Conservation (phyloP, 176 grass and related monocot genomes). For the Rhipidocladum racemiflorum region DNA sequence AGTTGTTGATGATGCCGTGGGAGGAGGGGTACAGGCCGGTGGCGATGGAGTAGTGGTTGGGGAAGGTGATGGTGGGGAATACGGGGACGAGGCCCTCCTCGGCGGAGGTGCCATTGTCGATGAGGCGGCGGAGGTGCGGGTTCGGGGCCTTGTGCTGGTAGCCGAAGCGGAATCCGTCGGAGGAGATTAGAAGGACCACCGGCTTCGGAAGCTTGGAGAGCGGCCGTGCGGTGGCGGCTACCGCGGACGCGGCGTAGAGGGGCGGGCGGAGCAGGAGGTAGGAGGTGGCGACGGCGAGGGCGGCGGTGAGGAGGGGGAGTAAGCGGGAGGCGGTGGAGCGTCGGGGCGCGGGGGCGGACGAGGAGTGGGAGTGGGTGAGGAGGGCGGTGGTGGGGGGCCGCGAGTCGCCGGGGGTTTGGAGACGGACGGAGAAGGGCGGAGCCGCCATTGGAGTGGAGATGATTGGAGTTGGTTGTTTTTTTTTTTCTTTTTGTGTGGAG, state of each 20-base stretch:
- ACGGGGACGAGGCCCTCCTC: slow-evolving; percentile 64
- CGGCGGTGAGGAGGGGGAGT: slow-evolving; percentile 28
- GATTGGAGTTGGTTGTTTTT: no score
- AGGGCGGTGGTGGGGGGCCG: background rate
- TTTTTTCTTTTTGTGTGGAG: no score
- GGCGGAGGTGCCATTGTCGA: slow-evolving; percentile 73
- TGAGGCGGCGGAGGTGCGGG: slow-evolving; percentile 71
- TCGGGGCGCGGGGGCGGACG: background rate
- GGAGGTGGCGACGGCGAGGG: slow-evolving; percentile 17
- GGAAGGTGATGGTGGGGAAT: slow-evolving; percentile 91
- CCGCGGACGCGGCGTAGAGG: background rate
- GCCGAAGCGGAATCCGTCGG: slow-evolving; percentile 86
- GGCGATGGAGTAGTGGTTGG: slow-evolving; percentile 98
- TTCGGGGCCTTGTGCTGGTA: slow-evolving; percentile 69
- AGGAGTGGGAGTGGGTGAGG: background rate
- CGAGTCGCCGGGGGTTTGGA: background rate
- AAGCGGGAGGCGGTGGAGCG: background rate
- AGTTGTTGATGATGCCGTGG: slow-evolving; percentile 94
- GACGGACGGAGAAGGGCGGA: background rate
- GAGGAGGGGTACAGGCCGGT: slow-evolving; percentile 77
- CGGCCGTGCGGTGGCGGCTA: background rate
- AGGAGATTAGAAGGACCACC: slow-evolving; percentile 79
- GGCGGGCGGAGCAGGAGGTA: slow-evolving; percentile 15
- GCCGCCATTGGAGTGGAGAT: slow-evolving; percentile 11
- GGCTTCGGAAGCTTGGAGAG: slow-evolving; percentile 63